Percentiles rank a stretch among this genome's conserved stretches.
phyloP scores from a whole-genome alignment of 441 rosid species.

The Croton laevigatus region DNA sequence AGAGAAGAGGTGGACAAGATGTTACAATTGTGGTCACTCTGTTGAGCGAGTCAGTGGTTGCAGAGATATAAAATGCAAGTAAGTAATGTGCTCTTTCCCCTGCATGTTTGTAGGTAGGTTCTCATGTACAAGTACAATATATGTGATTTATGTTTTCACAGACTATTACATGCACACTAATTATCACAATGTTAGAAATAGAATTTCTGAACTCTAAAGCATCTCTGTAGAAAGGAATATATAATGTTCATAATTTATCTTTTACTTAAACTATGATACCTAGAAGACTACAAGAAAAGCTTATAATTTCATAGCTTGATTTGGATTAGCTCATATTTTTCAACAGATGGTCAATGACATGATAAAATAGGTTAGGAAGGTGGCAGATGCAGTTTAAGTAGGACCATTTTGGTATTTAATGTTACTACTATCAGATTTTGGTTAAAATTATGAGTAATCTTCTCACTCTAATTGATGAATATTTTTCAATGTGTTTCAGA shows the following conservation, averaged over 20 bases:
- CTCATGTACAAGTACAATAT: background rate
- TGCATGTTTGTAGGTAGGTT: background rate
- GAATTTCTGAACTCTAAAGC: background rate
- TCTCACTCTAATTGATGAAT: no score
- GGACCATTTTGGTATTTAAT: background rate
- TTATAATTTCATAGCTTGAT: background rate
- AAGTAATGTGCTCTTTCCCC: slow-evolving; percentile 6
- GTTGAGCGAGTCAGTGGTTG: slow-evolving; percentile 31
- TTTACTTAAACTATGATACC: background rate
- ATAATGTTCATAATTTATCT: background rate
- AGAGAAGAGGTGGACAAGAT: slow-evolving; percentile 29
- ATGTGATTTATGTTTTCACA: background rate
- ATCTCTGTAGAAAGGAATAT: no score
- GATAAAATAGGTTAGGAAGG: background rate
- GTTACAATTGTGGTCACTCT: slow-evolving; percentile 31
- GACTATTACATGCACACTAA: background rate
- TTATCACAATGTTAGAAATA: no score
- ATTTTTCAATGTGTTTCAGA: no score
- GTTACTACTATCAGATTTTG: no score
- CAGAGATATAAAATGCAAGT: slow-evolving; percentile 22
- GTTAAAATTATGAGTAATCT: no score
- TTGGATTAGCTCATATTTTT: background rate
- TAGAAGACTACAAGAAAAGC: background rate
- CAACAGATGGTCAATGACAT: background rate
- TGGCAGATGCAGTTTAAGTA: background rate